Base-by-base conservation (phyloP, 2,329 filamentous ascomycete genomes). In the Claviceps pazoutovae region DNA sequence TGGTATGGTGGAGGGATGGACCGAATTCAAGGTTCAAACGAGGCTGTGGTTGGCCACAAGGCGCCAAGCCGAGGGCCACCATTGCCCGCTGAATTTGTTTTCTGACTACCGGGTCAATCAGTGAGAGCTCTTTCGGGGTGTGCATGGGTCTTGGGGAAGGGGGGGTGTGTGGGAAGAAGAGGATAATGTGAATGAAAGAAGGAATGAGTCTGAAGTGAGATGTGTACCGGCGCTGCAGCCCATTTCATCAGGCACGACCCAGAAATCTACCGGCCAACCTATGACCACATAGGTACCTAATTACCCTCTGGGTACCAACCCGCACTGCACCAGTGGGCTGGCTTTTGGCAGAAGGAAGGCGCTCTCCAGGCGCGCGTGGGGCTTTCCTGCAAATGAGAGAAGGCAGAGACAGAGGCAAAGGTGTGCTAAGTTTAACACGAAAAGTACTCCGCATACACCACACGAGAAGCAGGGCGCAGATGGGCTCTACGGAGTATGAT, bases 21-120 rank as follows among this genome's bases (percentile, higher is more conserved):
- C 46, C 50, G 53, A 53, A 52, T 54, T 55, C 57, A 55, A 58
- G 54, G 54, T 56, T 57, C 54, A 54, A 52, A 51, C 41, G 36
- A 52, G 51, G 50, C 54, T 55, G 51, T 58, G 57, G 56, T 58
- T 58, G 57, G 56, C 52, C 54, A 30, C 46, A 49, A 46, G 55
- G 53, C 47, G 48, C 42, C 51, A 54, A 50, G 54, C 36, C 46
- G 49, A 54, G 52, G 57, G 48, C 53, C 45, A 55, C 53, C 41
- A 51, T 49, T 47, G 50, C 34, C 54, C 47, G 54, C 54, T 54
- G 54, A 48, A 54, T 37, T 50, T 37, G 51, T 51, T 51, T 53
- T 48, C 48, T 50, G 43, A 49, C 49, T 51, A 44, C 49, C 37
- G 47, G 50, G 53, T 52, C 50, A 50, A 54, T 51, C 48, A 48